phyloP scores from a whole-genome alignment of 345 rosid genomes.

The Citrus glauca region DNA sequence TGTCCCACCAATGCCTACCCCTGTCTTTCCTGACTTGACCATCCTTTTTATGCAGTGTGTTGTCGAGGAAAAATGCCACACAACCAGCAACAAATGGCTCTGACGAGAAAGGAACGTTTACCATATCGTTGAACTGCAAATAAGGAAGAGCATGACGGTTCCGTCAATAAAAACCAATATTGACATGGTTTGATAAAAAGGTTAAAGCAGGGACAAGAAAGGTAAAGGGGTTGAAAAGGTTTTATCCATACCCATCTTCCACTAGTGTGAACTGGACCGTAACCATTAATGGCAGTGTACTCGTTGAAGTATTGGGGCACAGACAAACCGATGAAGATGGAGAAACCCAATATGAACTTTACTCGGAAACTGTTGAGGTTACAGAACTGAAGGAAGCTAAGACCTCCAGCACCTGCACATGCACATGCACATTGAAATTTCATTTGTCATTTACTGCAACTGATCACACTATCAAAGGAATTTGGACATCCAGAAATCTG shows the following conservation, averaged over 20 bases:
- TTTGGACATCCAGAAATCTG: background rate
- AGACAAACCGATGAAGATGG: constrained; percentile 85
- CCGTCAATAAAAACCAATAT: constrained; percentile 1
- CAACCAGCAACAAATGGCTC: constrained; percentile 85
- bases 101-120: constrained; percentile 86
- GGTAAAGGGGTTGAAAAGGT: background rate
- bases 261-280: constrained; percentile 76
- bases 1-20: constrained; percentile 98
- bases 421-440: constrained; percentile 6
- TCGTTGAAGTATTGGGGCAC: constrained; percentile 92
- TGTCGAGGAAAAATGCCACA: constrained; percentile 78
- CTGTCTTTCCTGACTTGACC: constrained; percentile 66
- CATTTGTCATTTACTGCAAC: background rate
- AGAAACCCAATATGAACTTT: constrained; percentile 75
- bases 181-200: background rate
- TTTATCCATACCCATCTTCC: constrained; percentile 77
- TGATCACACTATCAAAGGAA: background rate
- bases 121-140: constrained; percentile 87
- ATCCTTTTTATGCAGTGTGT: constrained; percentile 57
- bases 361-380: constrained; percentile 87
- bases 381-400: constrained; percentile 86
- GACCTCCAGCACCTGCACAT: constrained; percentile 77
- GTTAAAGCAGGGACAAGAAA: background rate
- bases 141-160: background rate
- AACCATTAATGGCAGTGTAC: constrained; percentile 76